Base-by-base conservation (phyloP, 495 filamentous ascomycete species). In the Annulohypoxylon maeteangense region DNA sequence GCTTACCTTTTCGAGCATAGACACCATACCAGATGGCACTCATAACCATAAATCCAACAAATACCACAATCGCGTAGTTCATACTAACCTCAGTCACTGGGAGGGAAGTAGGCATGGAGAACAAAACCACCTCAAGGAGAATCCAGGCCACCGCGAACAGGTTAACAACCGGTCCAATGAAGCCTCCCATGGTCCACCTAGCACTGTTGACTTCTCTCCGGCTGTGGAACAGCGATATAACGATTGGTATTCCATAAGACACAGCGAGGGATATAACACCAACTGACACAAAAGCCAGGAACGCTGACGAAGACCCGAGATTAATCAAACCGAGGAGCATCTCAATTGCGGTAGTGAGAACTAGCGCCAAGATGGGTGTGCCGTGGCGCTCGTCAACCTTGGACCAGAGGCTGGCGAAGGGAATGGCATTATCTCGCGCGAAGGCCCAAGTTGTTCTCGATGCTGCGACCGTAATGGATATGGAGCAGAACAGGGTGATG, bases 31-130 rank as follows among this genome's bases (percentile, higher is more conserved):
- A 84, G 42, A 71, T 61, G 5, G 71, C 70, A 14, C 81, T 84
- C 25, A 89, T 76, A 11, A 79, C 78, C 51, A 88, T 83, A 61
- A 91, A 90, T 1, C 86, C 89, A 20, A 88, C 84, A 29, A 84
- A 80, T 2, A 89, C 89, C 0, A 90, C 89, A 6, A 87, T 85
- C 0, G 89, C 90, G 71, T 91, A 91, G 74, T 90, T 90, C 70
- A 91, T 78, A 22, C 84, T 89, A 67, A 85, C 79, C 7, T 79
- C 81, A 1, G 82, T 86, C 23, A 90, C 88, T 1, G 89, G 89
- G 47, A 90, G 82, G 12, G 80, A 80, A 1, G 86, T 85, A 0
- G 89, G 89, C 68, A 91, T 82, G 74, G 89, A 91, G 77, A 91
- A 91, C 12, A 91, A 79, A 29, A 89, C 80, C 12, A 82, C 83